Conservation (phyloP, 768 basidiomycete genomes). For the Trametes meyenii region DNA sequence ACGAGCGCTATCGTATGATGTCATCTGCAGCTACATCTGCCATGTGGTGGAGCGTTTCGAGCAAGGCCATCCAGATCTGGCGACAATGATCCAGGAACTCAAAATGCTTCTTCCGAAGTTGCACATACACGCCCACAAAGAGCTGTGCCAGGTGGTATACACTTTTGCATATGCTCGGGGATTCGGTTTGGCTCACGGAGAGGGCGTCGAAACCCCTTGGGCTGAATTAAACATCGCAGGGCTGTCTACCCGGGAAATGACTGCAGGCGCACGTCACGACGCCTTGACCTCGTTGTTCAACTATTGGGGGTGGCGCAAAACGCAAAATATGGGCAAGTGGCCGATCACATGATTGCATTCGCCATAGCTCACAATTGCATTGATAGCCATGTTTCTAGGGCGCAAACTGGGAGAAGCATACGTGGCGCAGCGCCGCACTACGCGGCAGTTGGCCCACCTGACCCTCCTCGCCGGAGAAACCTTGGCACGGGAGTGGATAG, state of each 20-base stretch:
- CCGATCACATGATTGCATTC: too few species aligned
- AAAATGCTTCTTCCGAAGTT: constrained; percentile 7
- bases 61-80: background rate
- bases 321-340: constrained; percentile 1
- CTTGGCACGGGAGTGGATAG: background rate
- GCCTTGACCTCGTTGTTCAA: constrained; percentile 15
- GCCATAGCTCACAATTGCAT: too few species aligned
- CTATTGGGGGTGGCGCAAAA: constrained; percentile 21
- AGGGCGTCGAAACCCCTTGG: constrained; percentile 26
- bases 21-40: constrained; percentile 21
- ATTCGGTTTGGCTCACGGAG: constrained; percentile 25
- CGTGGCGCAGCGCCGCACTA: background rate
- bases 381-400: background rate
- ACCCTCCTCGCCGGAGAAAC: background rate
- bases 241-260: constrained; percentile 21
- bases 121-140: constrained; percentile 24
- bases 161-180: constrained; percentile 18
- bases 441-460: background rate
- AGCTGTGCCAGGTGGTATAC: constrained; percentile 20
- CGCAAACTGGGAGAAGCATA: background rate
- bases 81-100: background rate
- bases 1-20: background rate
- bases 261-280: constrained; percentile 12
- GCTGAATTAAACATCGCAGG: constrained; percentile 16
- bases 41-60: constrained; percentile 10